These are phyloP conservation scores for Ogataea methanolica DNA, from an alignment of 805 yeast species.

Conservation along the genomic window DNA sequence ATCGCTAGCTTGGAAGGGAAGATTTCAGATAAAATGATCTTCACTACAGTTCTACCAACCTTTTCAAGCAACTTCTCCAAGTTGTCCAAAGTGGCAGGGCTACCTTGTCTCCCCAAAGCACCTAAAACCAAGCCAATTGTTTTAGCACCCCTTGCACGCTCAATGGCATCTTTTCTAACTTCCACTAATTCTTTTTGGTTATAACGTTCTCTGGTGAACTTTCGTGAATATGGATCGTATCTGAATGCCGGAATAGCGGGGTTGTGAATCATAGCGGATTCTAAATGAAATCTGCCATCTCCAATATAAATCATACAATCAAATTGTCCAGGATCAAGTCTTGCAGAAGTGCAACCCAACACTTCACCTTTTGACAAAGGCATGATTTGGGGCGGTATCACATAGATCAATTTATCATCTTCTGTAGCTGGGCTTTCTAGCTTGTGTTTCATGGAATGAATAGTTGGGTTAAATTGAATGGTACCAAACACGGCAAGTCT, in stretches of 20 bases:
- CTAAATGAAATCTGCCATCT: conserved; percentile 94
- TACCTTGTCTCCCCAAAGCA: conserved; percentile 95
- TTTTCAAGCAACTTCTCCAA: conserved; percentile 50
- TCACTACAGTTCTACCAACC: conserved; percentile 65
- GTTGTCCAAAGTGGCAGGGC: conserved; percentile 65
- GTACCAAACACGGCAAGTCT: conserved; percentile 88
- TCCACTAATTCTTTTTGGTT: conserved; percentile 79
- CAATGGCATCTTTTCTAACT: conserved; percentile 71
- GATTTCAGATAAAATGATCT: conserved; percentile 84
- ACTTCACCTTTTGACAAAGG: conserved; percentile 96
- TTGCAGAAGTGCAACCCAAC: conserved; percentile 90
- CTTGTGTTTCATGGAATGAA: conserved; percentile 69
- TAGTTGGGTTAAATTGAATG: conserved; percentile 92
- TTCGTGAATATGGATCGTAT: conserved; percentile 92
- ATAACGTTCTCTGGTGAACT: conserved; percentile 83
- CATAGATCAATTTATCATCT: conserved; percentile 43
- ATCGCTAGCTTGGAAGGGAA: conserved; percentile 88
- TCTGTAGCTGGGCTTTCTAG: conserved; percentile 36
- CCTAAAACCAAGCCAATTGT: conserved; percentile 86
- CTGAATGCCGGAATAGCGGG: conserved; percentile 89
- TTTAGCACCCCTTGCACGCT: conserved; percentile 51
- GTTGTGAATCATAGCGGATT: conserved; percentile 95
- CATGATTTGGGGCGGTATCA: conserved; percentile 83
- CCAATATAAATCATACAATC: conserved; percentile 89
- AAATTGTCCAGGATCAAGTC: conserved; percentile 56